Percentiles rank a stretch among this genome's conserved stretches.
phyloP scores from a whole-genome alignment of 1,139 yeast species.

The Tardiomyces depauwii region DNA sequence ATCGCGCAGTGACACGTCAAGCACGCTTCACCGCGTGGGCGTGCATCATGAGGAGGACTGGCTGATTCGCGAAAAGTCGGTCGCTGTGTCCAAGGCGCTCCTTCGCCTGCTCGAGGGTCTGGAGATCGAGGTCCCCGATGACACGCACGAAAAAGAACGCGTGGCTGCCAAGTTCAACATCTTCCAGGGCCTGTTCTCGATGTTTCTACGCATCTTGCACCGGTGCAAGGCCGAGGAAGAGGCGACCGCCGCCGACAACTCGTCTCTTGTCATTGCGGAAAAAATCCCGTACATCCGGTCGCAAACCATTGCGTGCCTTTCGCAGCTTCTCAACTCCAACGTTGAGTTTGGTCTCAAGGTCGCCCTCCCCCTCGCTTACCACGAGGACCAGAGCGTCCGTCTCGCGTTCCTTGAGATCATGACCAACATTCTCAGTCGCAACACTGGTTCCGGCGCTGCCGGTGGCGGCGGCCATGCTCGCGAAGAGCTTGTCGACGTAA shows the following conservation, averaged over 20 bases:
- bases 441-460: slow-evolving; percentile 15
- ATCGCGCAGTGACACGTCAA: slow-evolving; percentile 3
- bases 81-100: slow-evolving; percentile 16
- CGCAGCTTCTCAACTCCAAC: slow-evolving; percentile 60
- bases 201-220: slow-evolving; percentile 61
- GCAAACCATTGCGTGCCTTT: slow-evolving; percentile 55
- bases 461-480: slow-evolving; percentile 19
- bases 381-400: slow-evolving; percentile 52
- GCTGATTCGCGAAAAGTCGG: slow-evolving; percentile 14
- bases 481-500: slow-evolving; percentile 21
- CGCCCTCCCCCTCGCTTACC: slow-evolving; percentile 72
- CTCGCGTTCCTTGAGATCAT: slow-evolving; percentile 70
- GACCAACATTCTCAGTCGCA: slow-evolving; percentile 47
- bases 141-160: slow-evolving; percentile 37
- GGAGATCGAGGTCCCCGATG: slow-evolving; percentile 24
- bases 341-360: slow-evolving; percentile 68
- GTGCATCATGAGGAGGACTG: slow-evolving; percentile 12
- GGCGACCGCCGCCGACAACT: not conserved
- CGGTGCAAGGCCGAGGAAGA: slow-evolving; percentile 25
- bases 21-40: not conserved
- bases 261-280: slow-evolving; percentile 15
- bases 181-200: slow-evolving; percentile 62
- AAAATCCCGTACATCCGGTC: slow-evolving; percentile 49
- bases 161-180: slow-evolving; percentile 49
- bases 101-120: slow-evolving; percentile 17